Evolutionary conservation across 2,329 filamentous ascomycete genomes (phyloP).

Genomic region (Alternaria longipes): DNA sequence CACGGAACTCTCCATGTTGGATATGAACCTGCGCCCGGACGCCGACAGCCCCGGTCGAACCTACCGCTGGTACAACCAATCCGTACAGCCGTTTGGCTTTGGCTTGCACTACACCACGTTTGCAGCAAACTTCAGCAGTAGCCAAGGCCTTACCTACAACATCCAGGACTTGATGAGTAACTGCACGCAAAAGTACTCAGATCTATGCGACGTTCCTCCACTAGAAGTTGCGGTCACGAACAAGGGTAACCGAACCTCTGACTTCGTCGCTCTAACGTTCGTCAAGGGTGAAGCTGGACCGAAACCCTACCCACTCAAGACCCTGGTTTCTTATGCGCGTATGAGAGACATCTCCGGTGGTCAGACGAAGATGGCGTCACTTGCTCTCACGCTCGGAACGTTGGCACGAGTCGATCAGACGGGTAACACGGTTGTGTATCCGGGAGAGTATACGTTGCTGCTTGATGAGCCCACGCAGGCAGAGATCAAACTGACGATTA

Average conservation of each 20-base stretch:
- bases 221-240: slow-evolving; percentile 45
- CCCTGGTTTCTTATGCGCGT: slow-evolving; percentile 62
- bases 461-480: slow-evolving; percentile 47
- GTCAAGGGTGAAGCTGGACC: slow-evolving; percentile 60
- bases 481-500: slow-evolving; percentile 58
- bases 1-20: slow-evolving; percentile 61
- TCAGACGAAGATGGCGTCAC: slow-evolving; percentile 37
- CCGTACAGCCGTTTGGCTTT: slow-evolving; percentile 63
- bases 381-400: slow-evolving; percentile 60
- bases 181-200: background rate
- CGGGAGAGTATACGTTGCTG: slow-evolving; percentile 57
- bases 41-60: slow-evolving; percentile 62
- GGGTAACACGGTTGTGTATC: slow-evolving; percentile 64
- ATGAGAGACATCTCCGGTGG: slow-evolving; percentile 52
- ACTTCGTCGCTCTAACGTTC: slow-evolving; percentile 64
- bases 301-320: slow-evolving; percentile 62
- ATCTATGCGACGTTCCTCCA: background rate
- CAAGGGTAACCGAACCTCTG: slow-evolving; percentile 57
- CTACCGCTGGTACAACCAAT: slow-evolving; percentile 66
- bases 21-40: slow-evolving; percentile 64
- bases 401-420: slow-evolving; percentile 61
- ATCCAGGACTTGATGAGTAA: background rate
- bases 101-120: slow-evolving; percentile 69
- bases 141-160: background rate
- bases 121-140: slow-evolving; percentile 15